Conservation (phyloP, 768 basidiomycete genomes). For the Pulveroboletus sp. region DNA sequence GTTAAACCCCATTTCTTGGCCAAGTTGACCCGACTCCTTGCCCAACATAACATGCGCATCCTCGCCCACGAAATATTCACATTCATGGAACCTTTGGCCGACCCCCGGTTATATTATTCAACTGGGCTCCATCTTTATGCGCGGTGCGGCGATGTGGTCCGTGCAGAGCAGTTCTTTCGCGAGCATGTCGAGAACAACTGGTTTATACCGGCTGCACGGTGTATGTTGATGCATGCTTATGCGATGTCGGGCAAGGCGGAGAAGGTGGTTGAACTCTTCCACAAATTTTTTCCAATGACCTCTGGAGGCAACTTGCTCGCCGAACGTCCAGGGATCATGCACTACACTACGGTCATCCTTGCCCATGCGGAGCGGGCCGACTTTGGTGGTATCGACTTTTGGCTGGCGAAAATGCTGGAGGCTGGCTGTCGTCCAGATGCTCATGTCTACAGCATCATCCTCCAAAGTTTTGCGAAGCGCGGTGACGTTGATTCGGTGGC, state of each 20-base stretch:
- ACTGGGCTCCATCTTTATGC: constrained; percentile 52
- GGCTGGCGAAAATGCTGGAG: constrained; percentile 49
- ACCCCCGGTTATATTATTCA: constrained; percentile 26
- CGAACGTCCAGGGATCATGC: constrained; percentile 40
- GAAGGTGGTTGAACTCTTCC: constrained; percentile 46
- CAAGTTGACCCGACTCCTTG: constrained; percentile 40
- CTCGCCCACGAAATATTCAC: constrained; percentile 43
- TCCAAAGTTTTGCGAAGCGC: constrained; percentile 50
- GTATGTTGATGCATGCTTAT: constrained; percentile 52
- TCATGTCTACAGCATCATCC: constrained; percentile 54
- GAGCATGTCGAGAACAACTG: constrained; percentile 29
- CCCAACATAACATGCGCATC: constrained; percentile 33
- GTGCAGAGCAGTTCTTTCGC: constrained; percentile 42
- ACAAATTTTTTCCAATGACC: constrained; percentile 46
- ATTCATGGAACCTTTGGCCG: constrained; percentile 22
- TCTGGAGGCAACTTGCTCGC: constrained; percentile 23
- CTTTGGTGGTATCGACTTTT: constrained; percentile 43
- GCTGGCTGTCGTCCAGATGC: constrained; percentile 50
- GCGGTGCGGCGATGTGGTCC: constrained; percentile 44
- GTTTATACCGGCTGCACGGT: constrained; percentile 29
- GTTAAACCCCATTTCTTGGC: constrained; percentile 30
- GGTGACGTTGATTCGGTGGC: constrained; percentile 53
- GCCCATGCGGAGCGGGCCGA: constrained; percentile 48
- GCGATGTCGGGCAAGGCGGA: constrained; percentile 42
- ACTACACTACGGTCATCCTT: constrained; percentile 55